Evolutionary conservation across 768 basidiomycete genomes (phyloP).

Genomic region (Suillus plorans): DNA sequence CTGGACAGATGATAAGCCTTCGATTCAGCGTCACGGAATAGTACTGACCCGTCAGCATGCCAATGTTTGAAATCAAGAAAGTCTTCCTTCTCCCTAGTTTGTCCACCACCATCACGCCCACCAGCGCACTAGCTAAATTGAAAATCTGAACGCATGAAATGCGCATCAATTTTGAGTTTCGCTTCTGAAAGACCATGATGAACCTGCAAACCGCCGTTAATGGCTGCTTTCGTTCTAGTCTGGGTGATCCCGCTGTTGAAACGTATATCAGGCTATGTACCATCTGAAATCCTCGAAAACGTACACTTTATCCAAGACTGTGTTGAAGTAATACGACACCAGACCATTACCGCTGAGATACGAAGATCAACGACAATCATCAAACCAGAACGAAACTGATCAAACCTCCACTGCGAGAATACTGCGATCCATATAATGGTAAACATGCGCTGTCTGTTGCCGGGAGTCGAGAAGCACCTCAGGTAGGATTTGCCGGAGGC

Average conservation of each 20-base stretch:
- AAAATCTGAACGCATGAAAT: conserved; percentile 41
- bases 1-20: conserved; percentile 18
- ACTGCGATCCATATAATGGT: conserved; percentile 66
- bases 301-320: conserved; percentile 57
- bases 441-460: conserved; percentile 67
- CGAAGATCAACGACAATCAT: neutral
- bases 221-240: conserved; percentile 53
- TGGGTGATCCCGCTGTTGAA: conserved; percentile 43
- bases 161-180: neutral
- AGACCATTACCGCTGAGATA: conserved; percentile 59
- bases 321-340: conserved; percentile 72
- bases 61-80: conserved; percentile 64
- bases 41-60: conserved; percentile 53
- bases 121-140: conserved; percentile 62
- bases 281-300: neutral
- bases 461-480: conserved; percentile 57
- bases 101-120: conserved; percentile 65
- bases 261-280: neutral
- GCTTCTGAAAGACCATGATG: conserved; percentile 5
- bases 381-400: neutral
- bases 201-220: conserved; percentile 65
- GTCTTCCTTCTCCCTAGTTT: conserved; percentile 65
- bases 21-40: neutral
- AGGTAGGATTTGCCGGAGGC: conserved; percentile 47
- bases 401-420: conserved; percentile 76